phyloP scores from a whole-genome alignment of 768 basidiomycete species.

The Suillus placidus region DNA sequence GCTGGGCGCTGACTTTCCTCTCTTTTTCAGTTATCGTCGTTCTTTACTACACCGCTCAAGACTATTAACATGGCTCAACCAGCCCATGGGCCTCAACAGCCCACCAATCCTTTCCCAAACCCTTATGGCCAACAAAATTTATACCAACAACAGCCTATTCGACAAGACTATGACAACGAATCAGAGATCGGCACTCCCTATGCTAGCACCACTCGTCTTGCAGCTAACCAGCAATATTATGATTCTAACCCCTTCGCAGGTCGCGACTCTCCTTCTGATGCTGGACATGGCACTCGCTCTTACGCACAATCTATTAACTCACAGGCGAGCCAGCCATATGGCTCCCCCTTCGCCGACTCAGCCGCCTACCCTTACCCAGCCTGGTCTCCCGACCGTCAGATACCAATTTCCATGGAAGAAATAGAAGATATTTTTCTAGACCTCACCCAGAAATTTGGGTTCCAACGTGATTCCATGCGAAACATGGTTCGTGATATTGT shows the following conservation, averaged over 20 bases:
- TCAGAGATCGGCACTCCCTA: conserved; percentile 58
- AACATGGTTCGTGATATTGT: conserved; percentile 69
- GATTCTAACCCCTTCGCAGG: conserved; percentile 26
- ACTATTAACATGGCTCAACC: conserved; percentile 36
- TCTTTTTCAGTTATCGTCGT: conserved; percentile 22
- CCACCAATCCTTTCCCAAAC: conserved; percentile 32
- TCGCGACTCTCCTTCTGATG: conserved; percentile 32
- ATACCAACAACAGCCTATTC: conserved; percentile 31
- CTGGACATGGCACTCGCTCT: conserved; percentile 39
- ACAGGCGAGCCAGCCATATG: conserved; percentile 58
- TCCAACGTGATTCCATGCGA: conserved; percentile 94
- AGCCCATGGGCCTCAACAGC: conserved; percentile 42
- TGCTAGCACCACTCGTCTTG: conserved; percentile 59
- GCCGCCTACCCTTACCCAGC: conserved; percentile 85
- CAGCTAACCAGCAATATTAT: conserved; percentile 42
- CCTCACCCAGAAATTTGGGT: conserved; percentile 98
- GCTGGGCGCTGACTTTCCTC: conserved; percentile 30
- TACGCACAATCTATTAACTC: conserved; percentile 64
- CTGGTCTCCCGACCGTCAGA: conserved; percentile 90
- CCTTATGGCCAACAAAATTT: conserved; percentile 24
- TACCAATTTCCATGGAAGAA: conserved; percentile 96
- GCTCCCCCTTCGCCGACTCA: conserved; percentile 62
- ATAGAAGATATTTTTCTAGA: conserved; percentile 99
- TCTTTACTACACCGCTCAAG: conserved; percentile 18
- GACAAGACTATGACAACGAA: conserved; percentile 48